A percentile compares a stretch with the other conserved stretches of the same genome.
Evolutionary conservation across 106 monocot species (phyloP).

Genomic region (Xerophyta viscosa): DNA sequence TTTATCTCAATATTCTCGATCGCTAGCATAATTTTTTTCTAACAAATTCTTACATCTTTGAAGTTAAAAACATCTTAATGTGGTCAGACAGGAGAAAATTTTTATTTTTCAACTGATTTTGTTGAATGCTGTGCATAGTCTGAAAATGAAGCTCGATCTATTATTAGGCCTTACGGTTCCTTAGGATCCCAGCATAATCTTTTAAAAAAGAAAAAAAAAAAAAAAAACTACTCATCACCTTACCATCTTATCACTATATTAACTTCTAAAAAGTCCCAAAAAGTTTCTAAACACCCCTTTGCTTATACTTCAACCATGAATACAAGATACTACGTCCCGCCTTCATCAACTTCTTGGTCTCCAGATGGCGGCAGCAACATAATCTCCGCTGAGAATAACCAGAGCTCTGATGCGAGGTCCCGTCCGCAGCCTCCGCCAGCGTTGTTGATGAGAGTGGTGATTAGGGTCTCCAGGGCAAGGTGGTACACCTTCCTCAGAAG

Average conservation of each 20-base stretch:
- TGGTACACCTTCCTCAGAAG: conserved; percentile 75
- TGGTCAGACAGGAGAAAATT: too few species aligned
- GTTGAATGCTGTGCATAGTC: too few species aligned
- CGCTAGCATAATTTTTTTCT: too few species aligned
- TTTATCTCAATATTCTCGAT: too few species aligned
- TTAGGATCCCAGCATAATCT: neutral
- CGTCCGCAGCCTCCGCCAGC: conserved; percentile 10
- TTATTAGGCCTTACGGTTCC: too few species aligned
- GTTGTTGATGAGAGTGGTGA: conserved; percentile 31
- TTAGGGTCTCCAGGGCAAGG: conserved; percentile 56
- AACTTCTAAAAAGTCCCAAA: neutral
- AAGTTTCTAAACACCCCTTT: neutral
- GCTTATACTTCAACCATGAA: neutral
- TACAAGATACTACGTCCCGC: neutral
- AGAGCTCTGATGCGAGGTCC: neutral
- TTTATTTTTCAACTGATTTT: too few species aligned
- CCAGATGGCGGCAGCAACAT: too few species aligned
- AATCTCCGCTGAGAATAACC: neutral
- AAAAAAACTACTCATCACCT: neutral
- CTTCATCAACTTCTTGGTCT: neutral
- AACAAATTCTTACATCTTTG: too few species aligned
- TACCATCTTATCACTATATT: neutral
- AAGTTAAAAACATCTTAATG: too few species aligned
- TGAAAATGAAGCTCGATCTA: too few species aligned
- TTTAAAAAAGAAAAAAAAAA: too few species aligned